These are phyloP conservation scores for Xylariaceae sp. DNA, from an alignment of 2,329 filamentous ascomycete species.

Conservation along the genomic window DNA sequence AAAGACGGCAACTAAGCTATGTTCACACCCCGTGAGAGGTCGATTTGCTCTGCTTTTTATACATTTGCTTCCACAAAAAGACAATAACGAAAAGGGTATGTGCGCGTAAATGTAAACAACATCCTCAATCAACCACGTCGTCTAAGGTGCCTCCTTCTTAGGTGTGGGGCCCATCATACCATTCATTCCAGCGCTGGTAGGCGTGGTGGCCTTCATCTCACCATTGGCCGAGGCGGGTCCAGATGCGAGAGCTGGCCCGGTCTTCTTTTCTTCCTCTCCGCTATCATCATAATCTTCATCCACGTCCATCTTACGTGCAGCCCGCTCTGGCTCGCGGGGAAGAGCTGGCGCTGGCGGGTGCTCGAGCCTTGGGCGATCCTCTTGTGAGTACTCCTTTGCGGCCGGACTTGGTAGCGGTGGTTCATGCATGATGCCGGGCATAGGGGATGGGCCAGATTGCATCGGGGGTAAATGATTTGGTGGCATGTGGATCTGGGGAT, in stretches of 20 bases:
- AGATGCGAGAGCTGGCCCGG: constrained; percentile 39
- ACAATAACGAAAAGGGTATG: constrained; percentile 24
- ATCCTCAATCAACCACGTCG: background rate
- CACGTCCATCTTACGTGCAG: constrained; percentile 91
- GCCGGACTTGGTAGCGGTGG: constrained; percentile 41
- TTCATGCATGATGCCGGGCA: constrained; percentile 51
- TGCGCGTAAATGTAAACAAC: constrained; percentile 15
- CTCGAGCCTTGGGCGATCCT: constrained; percentile 53
- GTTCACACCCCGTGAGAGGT: constrained; percentile 18
- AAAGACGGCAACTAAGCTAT: constrained; percentile 14
- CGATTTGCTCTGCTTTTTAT: constrained; percentile 17
- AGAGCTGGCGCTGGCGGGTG: constrained; percentile 41
- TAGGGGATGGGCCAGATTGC: constrained; percentile 55
- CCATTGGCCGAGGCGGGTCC: constrained; percentile 41
- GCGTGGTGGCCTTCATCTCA: constrained; percentile 51
- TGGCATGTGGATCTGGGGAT: constrained; percentile 61
- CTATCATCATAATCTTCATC: constrained; percentile 98
- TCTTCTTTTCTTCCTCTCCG: constrained; percentile 76
- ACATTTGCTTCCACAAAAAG: constrained; percentile 14
- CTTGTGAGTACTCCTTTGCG: constrained; percentile 51
- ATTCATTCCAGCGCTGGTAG: constrained; percentile 46
- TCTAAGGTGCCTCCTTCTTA: constrained; percentile 42
- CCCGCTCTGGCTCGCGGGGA: constrained; percentile 70
- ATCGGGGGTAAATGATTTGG: constrained; percentile 58
- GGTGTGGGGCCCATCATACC: constrained; percentile 42